These are phyloP conservation scores for Senna tora DNA, from an alignment of 306 rosid species.

Conservation along the genomic window DNA sequence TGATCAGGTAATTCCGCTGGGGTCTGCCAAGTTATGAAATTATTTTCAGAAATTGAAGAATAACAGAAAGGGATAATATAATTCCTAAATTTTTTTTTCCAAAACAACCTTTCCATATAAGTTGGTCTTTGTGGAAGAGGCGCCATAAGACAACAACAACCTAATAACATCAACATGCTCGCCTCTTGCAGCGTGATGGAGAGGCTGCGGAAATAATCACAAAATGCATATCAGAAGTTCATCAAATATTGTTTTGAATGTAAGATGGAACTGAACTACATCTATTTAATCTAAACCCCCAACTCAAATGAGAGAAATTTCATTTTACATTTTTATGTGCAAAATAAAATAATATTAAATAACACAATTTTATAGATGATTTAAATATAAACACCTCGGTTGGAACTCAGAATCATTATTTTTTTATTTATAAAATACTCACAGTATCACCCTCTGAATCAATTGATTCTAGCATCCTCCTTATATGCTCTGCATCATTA, in stretches of 20 bases:
- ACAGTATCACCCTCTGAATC: conserved; percentile 77
- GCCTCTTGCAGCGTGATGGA: conserved; percentile 94
- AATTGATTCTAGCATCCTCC: conserved; percentile 64
- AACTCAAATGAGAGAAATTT: neutral
- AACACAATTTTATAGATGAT: neutral
- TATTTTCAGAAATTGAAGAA: neutral
- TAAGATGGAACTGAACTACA: neutral
- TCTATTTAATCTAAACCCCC: neutral
- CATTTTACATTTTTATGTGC: neutral
- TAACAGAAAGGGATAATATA: neutral
- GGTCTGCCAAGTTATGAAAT: neutral
- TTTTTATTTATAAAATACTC: neutral
- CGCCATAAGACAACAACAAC: conserved; percentile 68
- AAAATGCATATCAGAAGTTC: conserved; percentile 23
- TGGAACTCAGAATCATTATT: neutral
- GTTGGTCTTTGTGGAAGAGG: conserved; percentile 62
- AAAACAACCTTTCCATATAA: conserved; percentile 37
- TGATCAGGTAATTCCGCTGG: conserved; percentile 31
- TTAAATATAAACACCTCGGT: neutral
- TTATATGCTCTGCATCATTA: conserved; percentile 49
- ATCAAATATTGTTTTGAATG: neutral
- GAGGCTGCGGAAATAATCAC: conserved; percentile 65
- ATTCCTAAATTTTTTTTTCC: too few relatives aligned
- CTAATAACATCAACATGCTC: conserved; percentile 58
- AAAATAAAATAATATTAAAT: neutral